Evolutionary conservation across 1,284 basidiomycete species (phyloP), one percentile per base, ranked within the genome.

Genomic region (Cutaneotrichosporon dermatis): DNA sequence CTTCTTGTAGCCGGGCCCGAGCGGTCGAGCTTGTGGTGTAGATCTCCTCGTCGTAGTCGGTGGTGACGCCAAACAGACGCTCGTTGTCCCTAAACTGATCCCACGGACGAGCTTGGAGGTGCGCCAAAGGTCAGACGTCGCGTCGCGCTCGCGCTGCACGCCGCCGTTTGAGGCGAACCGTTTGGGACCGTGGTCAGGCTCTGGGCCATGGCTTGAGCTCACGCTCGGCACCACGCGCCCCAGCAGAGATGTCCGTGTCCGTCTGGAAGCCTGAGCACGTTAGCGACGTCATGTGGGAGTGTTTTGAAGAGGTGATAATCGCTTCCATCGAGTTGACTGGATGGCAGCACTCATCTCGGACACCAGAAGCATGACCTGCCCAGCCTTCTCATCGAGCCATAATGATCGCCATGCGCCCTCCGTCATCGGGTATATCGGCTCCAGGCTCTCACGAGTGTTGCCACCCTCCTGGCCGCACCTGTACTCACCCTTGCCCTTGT

Each of bases 21-120:
- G 66, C 90, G 85, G 75, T 99, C 92, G 53, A 99, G 83, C 79
- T 87, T 92, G 95, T 99, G 16, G 96, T 99, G 78, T 99, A 99
- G 45, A 88, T 74, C 61, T 94, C 89, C 79, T 99, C 95, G 70
- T 97, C 88, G 76, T 92, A 99, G 71, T 86, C 85, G 8, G 92
- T 91, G 72, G 84, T 92, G 64, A 94, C 86, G 15, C 96, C 96
- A 73, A 97, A 98, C 62, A 92, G 82, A 67, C 88, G 84, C 78
- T 97, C 93, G 78, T 99, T 99, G 57, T 83, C 90, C 44, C 88
- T 88, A 70, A 99, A 99, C 79, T 99, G 95, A 76, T 99, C 94
- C 95, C 96, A 99, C 0, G 81, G 64, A 2, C 15, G 65, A 64
- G 50, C 79, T 48, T 9, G 58, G 42, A 2, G 59, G 59, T n/a